Evolutionary conservation across 768 basidiomycete species (phyloP), one percentile per base, ranked within the genome.

Genomic region (Podaxis sp.): DNA sequence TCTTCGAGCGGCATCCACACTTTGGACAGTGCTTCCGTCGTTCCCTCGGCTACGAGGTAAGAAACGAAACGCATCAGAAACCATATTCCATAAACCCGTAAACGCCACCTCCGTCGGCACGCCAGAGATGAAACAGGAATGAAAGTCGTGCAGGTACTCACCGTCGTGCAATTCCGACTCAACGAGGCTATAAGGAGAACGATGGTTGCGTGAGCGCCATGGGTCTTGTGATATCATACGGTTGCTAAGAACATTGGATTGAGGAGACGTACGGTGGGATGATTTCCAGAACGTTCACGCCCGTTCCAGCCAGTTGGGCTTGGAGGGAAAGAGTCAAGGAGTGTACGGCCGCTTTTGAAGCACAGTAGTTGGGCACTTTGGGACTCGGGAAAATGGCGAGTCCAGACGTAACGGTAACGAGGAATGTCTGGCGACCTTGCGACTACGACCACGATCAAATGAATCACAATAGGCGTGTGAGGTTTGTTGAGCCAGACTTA

Each of bases 121-220:
- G 33, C 17, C 15, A 7, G 44, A 17, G 15, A 17, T 46, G 19
- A 36, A 22, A 30, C 17, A 30, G 30, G 44, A 55, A 39, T 30
- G 48, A 64, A 24, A 40, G n/a, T 26, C 30, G 9, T 26, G n/a
- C 19, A 42, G 61, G 30, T 28, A 68, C 80, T 66, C 66, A 84
- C 85, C 76, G 65, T 86, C 85, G 67, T 88, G 85, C 33, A 87
- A 73, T 66, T 87, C 86, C 2, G 84, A 86, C 71, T 87, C 86
- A 8, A 85, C 83, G 8, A 87, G 75, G 11, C 84, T 86, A 58
- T 9, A 19, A 46, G 24, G 11, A 44, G 26, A 57, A 46, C n/a
- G 22, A 53, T 58, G 36, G 26, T 38, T 40, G 30, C 40, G 2
- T 51, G 22, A 59, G 30, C 56, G 30, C 7, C 48, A 12, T 11